These are phyloP conservation scores for Colletotrichum eremochloae DNA, from an alignment of 2,329 filamentous ascomycete species.

Conservation along the genomic window DNA sequence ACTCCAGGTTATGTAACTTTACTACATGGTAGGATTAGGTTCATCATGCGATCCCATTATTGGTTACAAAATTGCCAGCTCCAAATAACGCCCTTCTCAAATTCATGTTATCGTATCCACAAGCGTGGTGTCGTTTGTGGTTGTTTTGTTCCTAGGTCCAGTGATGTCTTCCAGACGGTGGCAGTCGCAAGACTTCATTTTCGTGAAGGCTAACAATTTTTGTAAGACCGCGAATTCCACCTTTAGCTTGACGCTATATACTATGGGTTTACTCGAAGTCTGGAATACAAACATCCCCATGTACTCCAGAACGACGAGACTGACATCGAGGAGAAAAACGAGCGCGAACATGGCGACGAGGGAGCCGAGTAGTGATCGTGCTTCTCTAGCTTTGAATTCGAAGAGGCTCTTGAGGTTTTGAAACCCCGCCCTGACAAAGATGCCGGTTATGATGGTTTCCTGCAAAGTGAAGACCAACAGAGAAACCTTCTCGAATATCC, in stretches of 20 bases:
- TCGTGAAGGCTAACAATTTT: slow-evolving; percentile 44
- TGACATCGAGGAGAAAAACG: slow-evolving; percentile 56
- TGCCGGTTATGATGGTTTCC: slow-evolving; percentile 64
- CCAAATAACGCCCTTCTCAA: no score
- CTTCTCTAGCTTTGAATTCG: slow-evolving; percentile 34
- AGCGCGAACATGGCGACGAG: slow-evolving; percentile 56
- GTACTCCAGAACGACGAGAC: slow-evolving; percentile 54
- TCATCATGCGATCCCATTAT: background rate
- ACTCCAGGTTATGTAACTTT: background rate
- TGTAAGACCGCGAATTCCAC: slow-evolving; percentile 65
- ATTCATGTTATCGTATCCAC: slow-evolving; percentile 24
- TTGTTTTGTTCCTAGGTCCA: background rate
- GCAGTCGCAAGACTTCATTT: slow-evolving; percentile 27
- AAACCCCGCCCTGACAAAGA: slow-evolving; percentile 54
- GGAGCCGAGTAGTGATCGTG: slow-evolving; percentile 51
- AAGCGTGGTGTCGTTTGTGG: background rate
- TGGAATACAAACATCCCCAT: slow-evolving; percentile 50
- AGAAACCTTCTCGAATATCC: slow-evolving; percentile 66
- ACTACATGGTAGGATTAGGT: background rate
- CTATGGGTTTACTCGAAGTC: slow-evolving; percentile 38
- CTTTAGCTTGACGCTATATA: slow-evolving; percentile 47
- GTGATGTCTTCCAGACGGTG: slow-evolving; percentile 11
- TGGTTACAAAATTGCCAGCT: fast-evolving
- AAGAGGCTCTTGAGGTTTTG: slow-evolving; percentile 34
- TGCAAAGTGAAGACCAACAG: slow-evolving; percentile 69